Evolutionary conservation across 2,329 filamentous ascomycete species (phyloP).

Genomic region (Pseudogymnoascus sp.): DNA sequence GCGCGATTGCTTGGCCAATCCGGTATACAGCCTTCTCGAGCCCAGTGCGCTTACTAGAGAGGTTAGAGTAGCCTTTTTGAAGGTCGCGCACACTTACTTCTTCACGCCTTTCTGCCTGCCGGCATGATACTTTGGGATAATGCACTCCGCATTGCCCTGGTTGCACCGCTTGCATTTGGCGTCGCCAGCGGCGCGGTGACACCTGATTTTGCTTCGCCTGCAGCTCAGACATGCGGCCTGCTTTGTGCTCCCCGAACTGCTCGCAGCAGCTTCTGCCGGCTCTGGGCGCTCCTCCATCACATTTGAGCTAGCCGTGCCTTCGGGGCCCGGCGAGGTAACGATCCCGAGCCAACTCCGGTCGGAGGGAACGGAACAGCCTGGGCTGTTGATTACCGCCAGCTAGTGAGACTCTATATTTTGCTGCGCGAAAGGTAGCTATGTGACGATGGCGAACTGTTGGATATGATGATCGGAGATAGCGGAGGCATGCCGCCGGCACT

Average conservation of each 20-base stretch:
- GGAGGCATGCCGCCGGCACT: background rate
- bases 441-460: background rate
- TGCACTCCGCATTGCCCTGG: slow-evolving; percentile 51
- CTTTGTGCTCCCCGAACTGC: slow-evolving; percentile 15
- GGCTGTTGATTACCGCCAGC: background rate
- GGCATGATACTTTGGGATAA: slow-evolving; percentile 65
- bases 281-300: background rate
- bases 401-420: background rate
- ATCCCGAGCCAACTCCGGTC: background rate
- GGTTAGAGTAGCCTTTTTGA: slow-evolving; percentile 11
- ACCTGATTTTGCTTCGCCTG: slow-evolving; percentile 61
- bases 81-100: slow-evolving; percentile 45
- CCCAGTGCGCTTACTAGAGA: slow-evolving; percentile 59
- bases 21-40: slow-evolving; percentile 68
- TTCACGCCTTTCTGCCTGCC: slow-evolving; percentile 70
- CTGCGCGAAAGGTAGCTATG: no score
- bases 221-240: slow-evolving; percentile 55
- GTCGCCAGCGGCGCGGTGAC: slow-evolving; percentile 47
- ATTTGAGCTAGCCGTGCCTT: background rate
- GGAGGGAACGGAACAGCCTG: background rate
- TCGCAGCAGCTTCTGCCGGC: background rate
- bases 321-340: background rate
- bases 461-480: background rate
- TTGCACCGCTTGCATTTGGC: slow-evolving; percentile 53
- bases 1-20: slow-evolving; percentile 62